Evolutionary conservation across 768 basidiomycete genomes (phyloP).

Genomic region (Sarcodon aspratus): DNA sequence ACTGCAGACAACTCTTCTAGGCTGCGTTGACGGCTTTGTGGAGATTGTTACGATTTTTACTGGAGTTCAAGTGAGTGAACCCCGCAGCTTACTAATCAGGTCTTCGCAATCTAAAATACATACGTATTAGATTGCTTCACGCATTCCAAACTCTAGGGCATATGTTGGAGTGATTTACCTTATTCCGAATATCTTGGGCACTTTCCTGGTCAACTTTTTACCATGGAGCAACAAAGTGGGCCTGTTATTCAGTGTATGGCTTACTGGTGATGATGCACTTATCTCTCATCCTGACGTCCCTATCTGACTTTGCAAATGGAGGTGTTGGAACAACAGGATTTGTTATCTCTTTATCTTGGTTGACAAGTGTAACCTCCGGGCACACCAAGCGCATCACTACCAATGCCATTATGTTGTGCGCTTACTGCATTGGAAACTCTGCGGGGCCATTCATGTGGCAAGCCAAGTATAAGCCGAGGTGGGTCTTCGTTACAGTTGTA

Average conservation of each 20-base stretch:
- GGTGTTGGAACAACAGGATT: slow-evolving; percentile 34
- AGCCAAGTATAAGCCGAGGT: slow-evolving; percentile 41
- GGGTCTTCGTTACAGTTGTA: not conserved
- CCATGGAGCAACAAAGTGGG: slow-evolving; percentile 60
- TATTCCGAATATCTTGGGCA: slow-evolving; percentile 54
- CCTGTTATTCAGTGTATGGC: slow-evolving; percentile 45
- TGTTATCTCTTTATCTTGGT: slow-evolving; percentile 50
- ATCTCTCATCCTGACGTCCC: not conserved
- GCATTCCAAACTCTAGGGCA: slow-evolving; percentile 46
- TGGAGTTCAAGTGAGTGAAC: slow-evolving; percentile 27
- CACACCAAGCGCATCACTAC: slow-evolving; percentile 62
- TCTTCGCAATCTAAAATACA: too few species aligned
- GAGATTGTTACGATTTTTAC: slow-evolving; percentile 64
- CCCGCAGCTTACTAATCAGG: too few species aligned
- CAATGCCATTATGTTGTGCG: slow-evolving; percentile 65
- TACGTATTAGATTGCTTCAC: slow-evolving; percentile 29
- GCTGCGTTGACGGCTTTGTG: slow-evolving; percentile 56
- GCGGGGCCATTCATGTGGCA: slow-evolving; percentile 77
- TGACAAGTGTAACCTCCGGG: slow-evolving; percentile 53
- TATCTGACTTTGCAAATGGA: too few species aligned
- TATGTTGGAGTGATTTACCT: slow-evolving; percentile 51
- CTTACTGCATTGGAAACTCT: slow-evolving; percentile 58
- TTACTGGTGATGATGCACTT: slow-evolving; percentile 31
- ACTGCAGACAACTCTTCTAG: slow-evolving; percentile 59
- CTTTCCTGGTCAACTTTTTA: slow-evolving; percentile 48